Evolutionary conservation across 768 basidiomycete species (phyloP), one percentile per base, ranked within the genome.

Genomic region (Infundibulicybe gibba): DNA sequence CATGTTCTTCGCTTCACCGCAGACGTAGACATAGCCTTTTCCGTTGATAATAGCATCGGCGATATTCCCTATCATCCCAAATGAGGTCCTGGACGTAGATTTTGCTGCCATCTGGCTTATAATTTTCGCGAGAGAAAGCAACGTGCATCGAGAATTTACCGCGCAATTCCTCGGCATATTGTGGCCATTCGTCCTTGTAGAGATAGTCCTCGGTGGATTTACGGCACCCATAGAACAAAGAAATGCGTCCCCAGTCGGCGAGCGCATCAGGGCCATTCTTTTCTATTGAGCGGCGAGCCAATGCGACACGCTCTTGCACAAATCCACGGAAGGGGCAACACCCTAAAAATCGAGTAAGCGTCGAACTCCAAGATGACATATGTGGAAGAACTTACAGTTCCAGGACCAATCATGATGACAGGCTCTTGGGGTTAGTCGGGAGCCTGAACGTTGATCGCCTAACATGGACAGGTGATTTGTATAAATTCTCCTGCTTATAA

Each of bases 361-460:
- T 50, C 41, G 45, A 41, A 37, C 30, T 12, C 9, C 17, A 39
- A 14, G 30, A 43, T 15, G 48, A 10, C 37, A n/a, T n/a, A n/a
- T n/a, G n/a, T 47, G 19, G 17, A 33, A 25, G 42, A 40, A 80
- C 90, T 71, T 63, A 95, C 94, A 48, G 94, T 99, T 44, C 97
- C 97, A 51, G 97, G 97, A 35, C 97, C 97, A 63, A 99, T 82
- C 97, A 99, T 98, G 67, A 99, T 91, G 43, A 99, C 87, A 97
- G 97, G 49, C 90, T 95, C 76, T 97, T 97, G 32, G 97, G 97
- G 63, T 93, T 94, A 14, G 97, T 98, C 8, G 97, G 97, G 42
- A 99, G 72, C 43, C 97, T 78, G 83, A 99, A 99, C 2, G 95
- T 98, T 13, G 93, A 95, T 41, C 97, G 81, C 45, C 97, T 80